Evolutionary conservation across 768 basidiomycete genomes (phyloP).

Genomic region (Lactarius akahatsu): DNA sequence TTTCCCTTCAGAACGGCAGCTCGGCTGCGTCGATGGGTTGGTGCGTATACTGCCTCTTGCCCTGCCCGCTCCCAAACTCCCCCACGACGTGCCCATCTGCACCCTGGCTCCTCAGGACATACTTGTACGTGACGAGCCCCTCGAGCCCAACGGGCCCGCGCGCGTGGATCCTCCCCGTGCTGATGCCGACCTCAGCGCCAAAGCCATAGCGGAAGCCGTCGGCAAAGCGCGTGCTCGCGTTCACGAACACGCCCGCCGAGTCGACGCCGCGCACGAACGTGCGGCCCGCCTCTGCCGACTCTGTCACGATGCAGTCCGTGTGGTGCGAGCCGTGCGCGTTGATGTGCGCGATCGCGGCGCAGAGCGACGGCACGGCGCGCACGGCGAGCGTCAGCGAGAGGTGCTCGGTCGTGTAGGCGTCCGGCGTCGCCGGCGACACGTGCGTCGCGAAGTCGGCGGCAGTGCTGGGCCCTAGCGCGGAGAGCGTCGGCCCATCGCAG

Average conservation of each 20-base stretch:
- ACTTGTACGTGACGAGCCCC: constrained; percentile 94
- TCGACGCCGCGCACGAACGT: constrained; percentile 87
- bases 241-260: constrained; percentile 89
- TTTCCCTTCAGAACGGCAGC: constrained; percentile 47
- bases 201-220: constrained; percentile 97
- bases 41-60: constrained; percentile 76
- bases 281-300: constrained; percentile 60
- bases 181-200: constrained; percentile 97
- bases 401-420: constrained; percentile 84
- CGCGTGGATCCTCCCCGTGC: constrained; percentile 94
- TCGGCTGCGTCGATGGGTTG: constrained; percentile 42
- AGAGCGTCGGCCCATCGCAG: constrained; percentile 68
- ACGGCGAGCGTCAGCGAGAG: constrained; percentile 85
- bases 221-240: constrained; percentile 93
- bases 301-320: constrained; percentile 91
- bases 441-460: constrained; percentile 44
- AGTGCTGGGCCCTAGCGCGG: constrained; percentile 47
- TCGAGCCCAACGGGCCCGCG: constrained; percentile 95
- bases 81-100: constrained; percentile 78
- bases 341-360: constrained; percentile 81
- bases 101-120: constrained; percentile 78
- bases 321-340: constrained; percentile 94
- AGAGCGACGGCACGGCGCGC: constrained; percentile 65
- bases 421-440: constrained; percentile 52
- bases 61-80: constrained; percentile 74